Evolutionary conservation across 2,329 filamentous ascomycete species (phyloP).

Genomic region (Hypoxylon sp.): DNA sequence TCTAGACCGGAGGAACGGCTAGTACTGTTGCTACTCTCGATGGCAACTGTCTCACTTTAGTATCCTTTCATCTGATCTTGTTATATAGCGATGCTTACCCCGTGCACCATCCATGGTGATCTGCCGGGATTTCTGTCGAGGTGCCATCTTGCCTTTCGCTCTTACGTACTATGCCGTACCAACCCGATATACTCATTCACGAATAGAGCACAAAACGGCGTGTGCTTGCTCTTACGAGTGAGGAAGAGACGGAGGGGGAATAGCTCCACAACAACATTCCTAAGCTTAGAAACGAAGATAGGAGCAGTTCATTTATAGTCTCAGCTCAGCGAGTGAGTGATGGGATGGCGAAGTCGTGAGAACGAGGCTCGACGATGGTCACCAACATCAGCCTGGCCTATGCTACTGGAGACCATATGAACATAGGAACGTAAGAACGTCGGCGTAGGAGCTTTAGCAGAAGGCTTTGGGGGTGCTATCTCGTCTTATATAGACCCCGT

Average conservation of each 20-base stretch:
- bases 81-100: slow-evolving; percentile 29
- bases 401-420: neutral
- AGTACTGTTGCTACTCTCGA: slow-evolving; percentile 39
- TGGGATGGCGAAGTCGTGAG: slow-evolving; percentile 1
- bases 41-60: slow-evolving; percentile 39
- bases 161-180: slow-evolving; percentile 3
- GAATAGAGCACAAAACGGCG: neutral
- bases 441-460: too few species aligned
- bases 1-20: slow-evolving; percentile 40
- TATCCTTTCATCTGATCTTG: neutral
- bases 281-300: neutral
- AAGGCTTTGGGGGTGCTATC: neutral
- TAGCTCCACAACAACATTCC: neutral
- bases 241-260: too few species aligned
- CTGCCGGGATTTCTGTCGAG: slow-evolving; percentile 38
- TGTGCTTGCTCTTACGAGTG: neutral
- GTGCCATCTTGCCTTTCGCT: slow-evolving; percentile 37
- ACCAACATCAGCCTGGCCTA: slow-evolving; percentile 1
- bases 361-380: slow-evolving; percentile 9
- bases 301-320: slow-evolving; percentile 10
- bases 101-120: slow-evolving; percentile 41
- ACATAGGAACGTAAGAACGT: neutral
- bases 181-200: neutral
- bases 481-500: neutral
- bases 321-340: slow-evolving; percentile 6